Evolutionary conservation across 176 grass and related monocot species (phyloP).

Genomic region (Oryza australiensis): DNA sequence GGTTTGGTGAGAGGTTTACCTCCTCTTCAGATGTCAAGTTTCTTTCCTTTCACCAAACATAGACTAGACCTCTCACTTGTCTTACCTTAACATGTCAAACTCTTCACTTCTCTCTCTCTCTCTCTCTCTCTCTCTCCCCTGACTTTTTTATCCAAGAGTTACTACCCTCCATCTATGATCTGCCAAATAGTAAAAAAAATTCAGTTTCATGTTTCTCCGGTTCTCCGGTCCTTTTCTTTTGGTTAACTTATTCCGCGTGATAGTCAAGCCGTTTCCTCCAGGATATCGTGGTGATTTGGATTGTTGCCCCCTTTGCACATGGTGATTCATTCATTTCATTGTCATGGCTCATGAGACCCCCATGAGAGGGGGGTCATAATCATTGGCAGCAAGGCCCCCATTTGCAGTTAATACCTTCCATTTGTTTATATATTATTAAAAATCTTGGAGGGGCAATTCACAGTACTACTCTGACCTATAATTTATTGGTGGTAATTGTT

Average conservation of each 20-base stretch:
- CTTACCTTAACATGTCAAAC: slow-evolving; percentile 26
- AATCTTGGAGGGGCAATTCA: background rate
- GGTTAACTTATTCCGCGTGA: background rate
- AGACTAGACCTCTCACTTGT: slow-evolving; percentile 59
- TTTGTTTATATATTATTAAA: background rate
- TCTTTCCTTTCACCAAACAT: slow-evolving; percentile 46
- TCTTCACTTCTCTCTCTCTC: background rate
- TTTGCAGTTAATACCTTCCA: background rate
- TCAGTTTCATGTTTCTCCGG: background rate
- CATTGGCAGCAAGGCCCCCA: background rate
- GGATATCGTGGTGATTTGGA: slow-evolving; percentile 16
- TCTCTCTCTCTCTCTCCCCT: background rate
- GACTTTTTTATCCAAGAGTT: background rate
- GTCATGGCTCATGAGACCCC: slow-evolving; percentile 17
- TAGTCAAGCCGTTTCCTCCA: background rate
- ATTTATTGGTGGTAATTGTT: background rate
- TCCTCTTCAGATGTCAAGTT: slow-evolving; percentile 38
- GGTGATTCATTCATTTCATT: background rate
- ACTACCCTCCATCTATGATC: background rate
- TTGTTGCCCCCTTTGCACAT: slow-evolving; percentile 35
- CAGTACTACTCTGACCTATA: background rate
- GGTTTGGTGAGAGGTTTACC: slow-evolving; percentile 47
- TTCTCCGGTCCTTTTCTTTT: background rate
- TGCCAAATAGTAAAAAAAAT: background rate
- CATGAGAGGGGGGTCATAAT: background rate